Percentiles rank a stretch among this genome's conserved stretches.
Conservation (phyloP, 2,329 filamentous ascomycete genomes). For the Fusarium luffae region DNA sequence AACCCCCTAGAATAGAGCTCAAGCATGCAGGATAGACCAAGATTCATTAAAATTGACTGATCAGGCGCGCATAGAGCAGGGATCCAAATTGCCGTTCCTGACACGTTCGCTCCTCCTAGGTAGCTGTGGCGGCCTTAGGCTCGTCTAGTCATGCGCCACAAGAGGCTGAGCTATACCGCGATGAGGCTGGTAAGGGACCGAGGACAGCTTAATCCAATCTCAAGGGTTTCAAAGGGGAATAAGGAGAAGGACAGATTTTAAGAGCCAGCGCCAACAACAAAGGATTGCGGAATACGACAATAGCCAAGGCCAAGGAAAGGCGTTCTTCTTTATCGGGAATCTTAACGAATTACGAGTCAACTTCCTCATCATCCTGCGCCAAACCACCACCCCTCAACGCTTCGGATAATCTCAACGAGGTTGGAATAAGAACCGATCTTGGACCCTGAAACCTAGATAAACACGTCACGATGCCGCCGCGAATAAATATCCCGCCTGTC, state of each 20-base stretch:
- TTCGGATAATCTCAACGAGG: slow-evolving; percentile 12
- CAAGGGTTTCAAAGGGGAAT: slow-evolving; percentile 37
- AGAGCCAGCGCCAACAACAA: slow-evolving; percentile 21
- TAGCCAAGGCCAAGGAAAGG: slow-evolving; percentile 3
- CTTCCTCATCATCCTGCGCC: slow-evolving; percentile 4
- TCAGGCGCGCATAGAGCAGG: slow-evolving; percentile 26
- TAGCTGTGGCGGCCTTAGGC: slow-evolving; percentile 37
- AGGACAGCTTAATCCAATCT: slow-evolving; percentile 36
- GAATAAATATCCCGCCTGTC: slow-evolving; percentile 92
- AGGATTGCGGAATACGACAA: slow-evolving; percentile 7
- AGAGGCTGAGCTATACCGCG: slow-evolving; percentile 26
- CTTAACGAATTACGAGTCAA: neutral
- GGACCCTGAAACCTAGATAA: slow-evolving; percentile 11
- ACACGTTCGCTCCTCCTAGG: neutral
- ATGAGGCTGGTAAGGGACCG: slow-evolving; percentile 36
- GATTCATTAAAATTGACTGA: slow-evolving; percentile 26
- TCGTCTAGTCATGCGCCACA: slow-evolving; percentile 9
- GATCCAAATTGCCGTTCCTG: neutral
- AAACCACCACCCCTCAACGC: neutral
- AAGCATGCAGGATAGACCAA: slow-evolving; percentile 1
- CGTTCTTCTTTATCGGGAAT: neutral
- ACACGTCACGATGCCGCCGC: slow-evolving; percentile 73
- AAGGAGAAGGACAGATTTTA: slow-evolving; percentile 18
- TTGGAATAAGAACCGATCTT: slow-evolving; percentile 16
- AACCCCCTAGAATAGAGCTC: neutral